These are phyloP conservation scores for Sporothrix protearum DNA, from an alignment of 2,329 filamentous ascomycete species.

Conservation along the genomic window DNA sequence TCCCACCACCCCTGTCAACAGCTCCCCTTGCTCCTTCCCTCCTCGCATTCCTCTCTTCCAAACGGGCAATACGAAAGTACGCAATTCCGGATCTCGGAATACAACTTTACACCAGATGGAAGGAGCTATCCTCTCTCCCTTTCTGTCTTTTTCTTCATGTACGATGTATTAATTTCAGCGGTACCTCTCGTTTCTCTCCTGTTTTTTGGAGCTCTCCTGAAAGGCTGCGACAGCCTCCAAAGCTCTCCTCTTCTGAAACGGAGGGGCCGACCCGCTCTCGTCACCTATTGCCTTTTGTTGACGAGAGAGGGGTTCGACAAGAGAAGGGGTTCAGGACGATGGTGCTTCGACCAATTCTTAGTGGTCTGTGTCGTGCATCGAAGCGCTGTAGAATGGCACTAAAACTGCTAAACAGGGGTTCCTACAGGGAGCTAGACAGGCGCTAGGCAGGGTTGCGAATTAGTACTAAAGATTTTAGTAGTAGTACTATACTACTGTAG, in stretches of 20 bases:
- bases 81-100: conserved; percentile 9
- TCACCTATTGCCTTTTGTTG: background rate
- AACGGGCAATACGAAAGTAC: background rate
- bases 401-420: background rate
- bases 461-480: no score
- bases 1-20: conserved; percentile 9
- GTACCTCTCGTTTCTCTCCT: background rate
- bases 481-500: no score
- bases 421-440: background rate
- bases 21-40: background rate
- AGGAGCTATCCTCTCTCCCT: background rate
- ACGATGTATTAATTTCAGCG: no score
- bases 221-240: background rate
- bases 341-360: background rate
- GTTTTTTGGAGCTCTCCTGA: background rate
- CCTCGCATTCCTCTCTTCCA: background rate
- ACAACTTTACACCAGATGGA: background rate
- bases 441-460: no score
- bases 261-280: conserved; percentile 10
- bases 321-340: background rate
- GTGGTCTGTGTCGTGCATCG: background rate
- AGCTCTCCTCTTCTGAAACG: conserved; percentile 11
- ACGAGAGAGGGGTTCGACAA: background rate
- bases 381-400: conserved; percentile 11
- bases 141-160: background rate